Conservation (phyloP, 257 asterid species). For the Hygrophila difformis region DNA sequence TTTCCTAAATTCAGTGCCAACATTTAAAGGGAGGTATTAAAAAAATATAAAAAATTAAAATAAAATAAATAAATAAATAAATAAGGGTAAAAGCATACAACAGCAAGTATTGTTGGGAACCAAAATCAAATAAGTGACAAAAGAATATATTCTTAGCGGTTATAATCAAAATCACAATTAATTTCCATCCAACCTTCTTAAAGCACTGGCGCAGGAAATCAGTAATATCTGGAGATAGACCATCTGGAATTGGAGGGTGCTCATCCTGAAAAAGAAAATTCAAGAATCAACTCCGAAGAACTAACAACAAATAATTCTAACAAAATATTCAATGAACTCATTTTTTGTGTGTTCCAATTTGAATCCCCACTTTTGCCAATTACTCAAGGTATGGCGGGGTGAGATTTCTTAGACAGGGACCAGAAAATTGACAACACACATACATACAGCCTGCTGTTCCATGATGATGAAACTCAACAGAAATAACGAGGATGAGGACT, state of each 20-base stretch:
- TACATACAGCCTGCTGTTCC: constrained; percentile 6
- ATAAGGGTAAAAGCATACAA: no score
- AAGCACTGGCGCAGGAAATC: constrained; percentile 63
- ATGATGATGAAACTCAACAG: background rate
- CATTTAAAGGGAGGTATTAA: background rate
- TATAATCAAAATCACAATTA: background rate
- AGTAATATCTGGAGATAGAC: constrained; percentile 50
- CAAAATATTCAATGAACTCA: constrained; percentile 9
- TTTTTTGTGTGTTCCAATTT: background rate
- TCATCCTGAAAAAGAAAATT: constrained; percentile 44
- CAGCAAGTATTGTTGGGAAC: constrained; percentile 1
- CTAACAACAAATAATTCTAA: constrained; percentile 10
- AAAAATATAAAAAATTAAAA: background rate
- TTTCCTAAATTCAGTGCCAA: no score
- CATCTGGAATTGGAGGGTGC: constrained; percentile 63
- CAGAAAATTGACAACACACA: constrained; percentile 9
- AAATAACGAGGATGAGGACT: constrained; percentile 1
- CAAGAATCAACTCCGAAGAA: constrained; percentile 13
- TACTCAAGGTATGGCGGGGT: constrained; percentile 1
- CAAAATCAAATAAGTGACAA: constrained; percentile 6
- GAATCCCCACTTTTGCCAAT: constrained; percentile 1
- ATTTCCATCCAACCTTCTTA: constrained; percentile 47
- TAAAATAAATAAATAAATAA: constrained; percentile 1
- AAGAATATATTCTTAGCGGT: background rate
- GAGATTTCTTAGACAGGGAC: constrained; percentile 1